These are phyloP conservation scores for Radiomyces spectabilis DNA, from an alignment of 192 early-diverging fungal species.

Conservation along the genomic window DNA sequence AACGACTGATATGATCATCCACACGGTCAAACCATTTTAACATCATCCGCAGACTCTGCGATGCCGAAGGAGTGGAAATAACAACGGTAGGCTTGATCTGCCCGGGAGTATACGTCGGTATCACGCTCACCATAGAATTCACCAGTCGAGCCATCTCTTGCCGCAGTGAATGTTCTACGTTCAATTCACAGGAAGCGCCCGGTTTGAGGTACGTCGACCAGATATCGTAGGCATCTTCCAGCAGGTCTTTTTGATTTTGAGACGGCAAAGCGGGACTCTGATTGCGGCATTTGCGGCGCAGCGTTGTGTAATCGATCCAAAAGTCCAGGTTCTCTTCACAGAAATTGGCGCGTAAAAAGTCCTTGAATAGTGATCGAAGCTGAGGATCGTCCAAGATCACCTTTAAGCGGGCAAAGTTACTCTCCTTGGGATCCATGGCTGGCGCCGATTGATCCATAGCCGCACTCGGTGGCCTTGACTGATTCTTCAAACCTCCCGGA, in stretches of 20 bases:
- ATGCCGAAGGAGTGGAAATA: slow-evolving; percentile 18
- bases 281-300: slow-evolving; percentile 37
- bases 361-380: slow-evolving; percentile 51
- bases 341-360: slow-evolving; percentile 56
- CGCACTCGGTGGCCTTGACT: not conserved
- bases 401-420: slow-evolving; percentile 48
- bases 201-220: slow-evolving; percentile 43
- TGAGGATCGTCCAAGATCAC: slow-evolving; percentile 50
- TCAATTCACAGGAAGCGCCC: slow-evolving; percentile 39
- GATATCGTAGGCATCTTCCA: slow-evolving; percentile 43
- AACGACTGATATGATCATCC: slow-evolving; percentile 61
- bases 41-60: slow-evolving; percentile 21
- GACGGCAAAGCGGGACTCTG: slow-evolving; percentile 27
- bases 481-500: not conserved
- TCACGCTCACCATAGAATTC: slow-evolving; percentile 33
- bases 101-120: slow-evolving; percentile 18
- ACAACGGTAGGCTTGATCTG: slow-evolving; percentile 16
- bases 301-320: slow-evolving; percentile 42
- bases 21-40: slow-evolving; percentile 49
- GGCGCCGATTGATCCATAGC: not conserved
- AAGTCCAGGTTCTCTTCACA: slow-evolving; percentile 74
- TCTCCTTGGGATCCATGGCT: slow-evolving; percentile 34
- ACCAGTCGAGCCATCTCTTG: slow-evolving; percentile 40
- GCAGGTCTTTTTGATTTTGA: slow-evolving; percentile 34
- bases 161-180: slow-evolving; percentile 44